A percentile compares a stretch with the other conserved stretches of the same genome.
phyloP scores from a whole-genome alignment of 1,284 basidiomycete species.

The Ustilago hordei region DNA sequence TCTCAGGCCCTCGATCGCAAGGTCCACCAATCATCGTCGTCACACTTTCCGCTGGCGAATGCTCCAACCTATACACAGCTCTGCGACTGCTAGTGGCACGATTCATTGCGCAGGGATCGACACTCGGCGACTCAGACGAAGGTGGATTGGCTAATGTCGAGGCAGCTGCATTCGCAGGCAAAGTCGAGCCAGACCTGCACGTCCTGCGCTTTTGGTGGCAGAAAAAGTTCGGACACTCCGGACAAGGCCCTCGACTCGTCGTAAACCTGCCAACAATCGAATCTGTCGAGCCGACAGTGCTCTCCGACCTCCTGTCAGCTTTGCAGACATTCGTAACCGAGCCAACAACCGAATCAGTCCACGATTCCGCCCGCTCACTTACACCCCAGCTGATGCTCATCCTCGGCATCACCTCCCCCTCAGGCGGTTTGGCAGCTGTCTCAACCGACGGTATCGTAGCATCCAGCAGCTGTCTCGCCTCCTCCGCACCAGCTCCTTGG shows the following conservation, averaged over 20 bases:
- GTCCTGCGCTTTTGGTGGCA: slow-evolving; percentile 36
- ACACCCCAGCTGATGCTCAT: slow-evolving; percentile 40
- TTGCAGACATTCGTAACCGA: slow-evolving; percentile 46
- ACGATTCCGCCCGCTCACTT: not conserved
- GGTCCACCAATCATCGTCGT: slow-evolving; percentile 31
- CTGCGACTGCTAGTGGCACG: slow-evolving; percentile 46
- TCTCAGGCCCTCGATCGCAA: slow-evolving; percentile 16
- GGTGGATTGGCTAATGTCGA: slow-evolving; percentile 16
- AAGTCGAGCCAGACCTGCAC: slow-evolving; percentile 40
- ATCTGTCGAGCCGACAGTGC: slow-evolving; percentile 42
- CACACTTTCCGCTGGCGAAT: slow-evolving; percentile 45
- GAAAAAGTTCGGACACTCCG: slow-evolving; percentile 14
- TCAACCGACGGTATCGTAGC: slow-evolving; percentile 21
- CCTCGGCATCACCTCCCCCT: slow-evolving; percentile 49
- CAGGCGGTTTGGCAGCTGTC: slow-evolving; percentile 33
- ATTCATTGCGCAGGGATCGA: slow-evolving; percentile 40
- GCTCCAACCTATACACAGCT: slow-evolving; percentile 42
- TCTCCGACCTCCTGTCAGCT: slow-evolving; percentile 43
- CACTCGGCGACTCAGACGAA: not conserved
- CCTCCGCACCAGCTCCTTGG: slow-evolving; percentile 46
- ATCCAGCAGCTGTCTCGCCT: slow-evolving; percentile 19
- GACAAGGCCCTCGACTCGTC: slow-evolving; percentile 18
- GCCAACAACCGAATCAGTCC: not conserved
- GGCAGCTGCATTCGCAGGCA: slow-evolving; percentile 36
- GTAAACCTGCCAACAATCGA: slow-evolving; percentile 47